A percentile compares a stretch with the other conserved stretches of the same genome.
phyloP scores from a whole-genome alignment of 2,329 filamentous ascomycete genomes.

The Sarocladium oryzae region DNA sequence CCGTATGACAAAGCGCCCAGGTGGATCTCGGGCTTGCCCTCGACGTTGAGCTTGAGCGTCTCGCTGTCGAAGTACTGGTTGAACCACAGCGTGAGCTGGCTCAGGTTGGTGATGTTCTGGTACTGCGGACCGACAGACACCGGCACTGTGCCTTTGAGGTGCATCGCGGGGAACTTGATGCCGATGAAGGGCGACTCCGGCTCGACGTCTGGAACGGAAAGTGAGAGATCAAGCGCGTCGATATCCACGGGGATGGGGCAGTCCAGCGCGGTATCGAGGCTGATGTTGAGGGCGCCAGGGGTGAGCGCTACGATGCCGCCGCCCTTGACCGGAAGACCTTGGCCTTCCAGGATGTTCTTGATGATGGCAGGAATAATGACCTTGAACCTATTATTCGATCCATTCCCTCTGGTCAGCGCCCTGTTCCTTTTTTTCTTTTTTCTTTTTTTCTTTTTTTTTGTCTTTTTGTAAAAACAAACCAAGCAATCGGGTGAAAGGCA shows the following conservation, averaged over 20 bases:
- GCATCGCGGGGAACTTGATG: conserved; percentile 16
- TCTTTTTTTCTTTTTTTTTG: too few species aligned
- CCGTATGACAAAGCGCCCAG: conserved; percentile 28
- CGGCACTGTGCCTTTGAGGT: conserved; percentile 22
- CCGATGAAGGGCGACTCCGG: conserved; percentile 20
- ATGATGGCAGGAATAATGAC: conserved; percentile 33
- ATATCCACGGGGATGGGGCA: conserved; percentile 20
- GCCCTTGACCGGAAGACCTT: conserved; percentile 25
- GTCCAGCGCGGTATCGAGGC: conserved; percentile 23
- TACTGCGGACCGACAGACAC: conserved; percentile 23
- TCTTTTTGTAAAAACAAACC: too few species aligned
- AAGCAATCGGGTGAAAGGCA: conserved; percentile 1
- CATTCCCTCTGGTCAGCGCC: too few species aligned
- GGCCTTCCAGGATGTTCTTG: conserved; percentile 29
- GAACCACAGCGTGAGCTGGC: conserved; percentile 28
- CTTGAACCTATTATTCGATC: conserved; percentile 27
- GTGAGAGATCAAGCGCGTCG: conserved; percentile 26
- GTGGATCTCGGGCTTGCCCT: conserved; percentile 25
- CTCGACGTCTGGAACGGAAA: conserved; percentile 26
- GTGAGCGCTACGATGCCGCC: conserved; percentile 24
- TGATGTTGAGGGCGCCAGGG: conserved; percentile 22
- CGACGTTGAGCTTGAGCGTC: conserved; percentile 24
- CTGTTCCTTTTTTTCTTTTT: too few species aligned
- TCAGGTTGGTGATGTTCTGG: conserved; percentile 26
- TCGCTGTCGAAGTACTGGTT: conserved; percentile 26